Evolutionary conservation across 78 protist species (phyloP).

Genomic region (Guillardia theta): DNA sequence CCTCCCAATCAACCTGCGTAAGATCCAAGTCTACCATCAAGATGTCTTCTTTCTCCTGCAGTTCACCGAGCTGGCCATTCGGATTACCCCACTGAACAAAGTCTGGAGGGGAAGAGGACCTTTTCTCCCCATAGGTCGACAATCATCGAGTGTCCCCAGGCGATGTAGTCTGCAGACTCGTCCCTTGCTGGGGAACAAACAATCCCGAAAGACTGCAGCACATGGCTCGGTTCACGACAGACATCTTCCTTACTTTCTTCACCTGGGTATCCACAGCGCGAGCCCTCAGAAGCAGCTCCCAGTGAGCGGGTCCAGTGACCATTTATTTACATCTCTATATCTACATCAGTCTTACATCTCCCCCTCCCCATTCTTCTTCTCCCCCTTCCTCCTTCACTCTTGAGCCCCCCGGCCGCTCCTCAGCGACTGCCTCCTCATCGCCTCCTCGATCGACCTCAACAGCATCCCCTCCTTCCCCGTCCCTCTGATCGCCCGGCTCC

Average conservation of each 20-base stretch:
- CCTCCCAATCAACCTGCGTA: no score
- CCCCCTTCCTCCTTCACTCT: no score
- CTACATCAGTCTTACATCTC: no score
- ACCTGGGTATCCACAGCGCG: slow-evolving; percentile 62
- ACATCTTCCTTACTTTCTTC: background rate
- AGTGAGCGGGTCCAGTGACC: slow-evolving; percentile 97
- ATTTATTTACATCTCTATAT: no score
- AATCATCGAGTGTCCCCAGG: slow-evolving; percentile 90
- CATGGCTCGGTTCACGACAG: background rate
- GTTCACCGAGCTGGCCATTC: background rate
- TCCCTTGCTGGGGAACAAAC: slow-evolving; percentile 87
- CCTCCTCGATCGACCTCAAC: no score
- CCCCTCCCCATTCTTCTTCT: no score
- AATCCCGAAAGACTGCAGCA: slow-evolving; percentile 63
- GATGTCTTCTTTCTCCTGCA: background rate
- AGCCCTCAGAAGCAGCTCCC: slow-evolving; percentile 90
- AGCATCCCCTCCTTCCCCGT: no score
- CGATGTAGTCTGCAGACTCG: slow-evolving; percentile 67
- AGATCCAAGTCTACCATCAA: no score
- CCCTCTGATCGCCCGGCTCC: no score
- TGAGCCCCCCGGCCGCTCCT: no score
- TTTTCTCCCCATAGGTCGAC: slow-evolving; percentile 92
- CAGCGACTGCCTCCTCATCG: no score
- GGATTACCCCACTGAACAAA: background rate
- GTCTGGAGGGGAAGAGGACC: background rate